Conservation (phyloP, 768 basidiomycete species). For the Panaeolus cyanescens region DNA sequence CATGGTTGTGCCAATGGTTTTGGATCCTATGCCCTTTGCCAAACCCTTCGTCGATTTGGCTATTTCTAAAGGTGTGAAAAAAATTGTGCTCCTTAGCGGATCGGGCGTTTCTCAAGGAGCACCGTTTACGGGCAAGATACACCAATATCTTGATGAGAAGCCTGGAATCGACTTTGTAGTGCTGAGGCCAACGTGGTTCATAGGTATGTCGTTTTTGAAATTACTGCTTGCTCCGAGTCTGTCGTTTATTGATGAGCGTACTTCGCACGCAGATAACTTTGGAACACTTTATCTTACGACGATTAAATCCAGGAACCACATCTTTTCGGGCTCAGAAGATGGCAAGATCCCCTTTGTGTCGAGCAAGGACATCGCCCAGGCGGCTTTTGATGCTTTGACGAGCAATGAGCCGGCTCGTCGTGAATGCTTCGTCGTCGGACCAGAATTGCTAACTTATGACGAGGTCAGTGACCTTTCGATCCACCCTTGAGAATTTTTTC, state of each 20-base stretch:
- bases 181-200: background rate
- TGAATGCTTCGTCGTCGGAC: constrained; percentile 25
- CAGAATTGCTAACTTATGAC: constrained; percentile 28
- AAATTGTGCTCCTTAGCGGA: constrained; percentile 27
- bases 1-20: constrained; percentile 16
- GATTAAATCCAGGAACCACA: constrained; percentile 5
- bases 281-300: too few relatives aligned
- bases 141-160: background rate
- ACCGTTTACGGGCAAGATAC: background rate
- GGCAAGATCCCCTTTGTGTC: constrained; percentile 24
- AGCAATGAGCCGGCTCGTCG: constrained; percentile 15
- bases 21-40: constrained; percentile 14
- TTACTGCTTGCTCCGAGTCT: too few relatives aligned
- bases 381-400: constrained; percentile 21
- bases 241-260: too few relatives aligned
- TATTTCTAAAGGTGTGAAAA: constrained; percentile 21
- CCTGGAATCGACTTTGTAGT: background rate
- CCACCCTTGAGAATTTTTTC: background rate
- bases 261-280: too few relatives aligned
- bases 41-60: constrained; percentile 25
- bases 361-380: constrained; percentile 24
- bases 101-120: constrained; percentile 25
- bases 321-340: constrained; percentile 18
- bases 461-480: constrained; percentile 14
- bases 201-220: too few relatives aligned